Evolutionary conservation across 768 basidiomycete genomes (phyloP).

Genomic region (Chalciporus piperatus): DNA sequence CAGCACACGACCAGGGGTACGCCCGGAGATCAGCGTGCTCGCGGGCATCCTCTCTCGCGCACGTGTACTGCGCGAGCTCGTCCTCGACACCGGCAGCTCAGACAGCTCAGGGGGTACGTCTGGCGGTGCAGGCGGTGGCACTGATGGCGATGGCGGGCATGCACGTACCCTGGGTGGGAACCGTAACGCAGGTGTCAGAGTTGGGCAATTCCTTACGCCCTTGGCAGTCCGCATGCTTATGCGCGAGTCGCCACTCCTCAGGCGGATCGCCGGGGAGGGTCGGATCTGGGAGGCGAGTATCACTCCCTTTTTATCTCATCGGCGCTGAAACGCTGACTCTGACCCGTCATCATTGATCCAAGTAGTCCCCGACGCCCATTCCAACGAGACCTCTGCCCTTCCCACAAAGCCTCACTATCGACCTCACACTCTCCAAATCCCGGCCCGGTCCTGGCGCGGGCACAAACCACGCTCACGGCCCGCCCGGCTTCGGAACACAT

Average conservation of each 20-base stretch:
- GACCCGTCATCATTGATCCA: neutral
- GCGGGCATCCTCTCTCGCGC: conserved; percentile 15
- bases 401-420: conserved; percentile 6
- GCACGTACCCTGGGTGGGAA: neutral
- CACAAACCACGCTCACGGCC: conserved; percentile 12
- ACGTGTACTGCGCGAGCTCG: conserved; percentile 10
- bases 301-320: neutral
- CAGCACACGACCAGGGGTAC: neutral
- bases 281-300: conserved; percentile 54
- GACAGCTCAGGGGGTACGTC: neutral
- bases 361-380: conserved; percentile 13
- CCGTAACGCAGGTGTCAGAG: neutral
- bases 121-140: neutral
- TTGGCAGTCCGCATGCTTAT: conserved; percentile 42
- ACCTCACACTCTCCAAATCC: conserved; percentile 11
- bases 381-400: conserved; percentile 8
- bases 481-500: conserved; percentile 13
- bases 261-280: conserved; percentile 46
- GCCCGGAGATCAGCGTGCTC: conserved; percentile 15
- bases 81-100: conserved; percentile 14
- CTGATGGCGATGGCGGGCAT: neutral
- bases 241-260: conserved; percentile 39
- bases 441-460: conserved; percentile 13
- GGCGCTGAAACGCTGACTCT: neutral
- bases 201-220: conserved; percentile 36